A percentile compares a stretch with the other conserved stretches of the same genome.
phyloP scores from a whole-genome alignment of 352 stramenopile genomes.

The Phytophthora sp. region DNA sequence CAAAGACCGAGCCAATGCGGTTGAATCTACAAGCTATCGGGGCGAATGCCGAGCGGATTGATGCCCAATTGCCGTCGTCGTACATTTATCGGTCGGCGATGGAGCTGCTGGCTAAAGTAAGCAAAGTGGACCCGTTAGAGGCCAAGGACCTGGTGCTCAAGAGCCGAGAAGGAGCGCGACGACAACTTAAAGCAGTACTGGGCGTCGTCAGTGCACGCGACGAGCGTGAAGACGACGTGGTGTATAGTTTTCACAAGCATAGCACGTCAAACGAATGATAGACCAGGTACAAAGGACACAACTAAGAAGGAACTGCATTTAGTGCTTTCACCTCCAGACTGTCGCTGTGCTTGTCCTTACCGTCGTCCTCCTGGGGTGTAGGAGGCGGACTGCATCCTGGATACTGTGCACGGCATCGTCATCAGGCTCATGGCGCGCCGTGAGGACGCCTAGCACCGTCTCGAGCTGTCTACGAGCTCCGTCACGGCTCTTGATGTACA shows the following conservation, averaged over 20 bases:
- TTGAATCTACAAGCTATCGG: not conserved
- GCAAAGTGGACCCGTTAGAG: not conserved
- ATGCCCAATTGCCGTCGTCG: not conserved
- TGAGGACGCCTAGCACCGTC: not conserved
- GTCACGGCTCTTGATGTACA: not conserved
- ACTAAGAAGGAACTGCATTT: too few species aligned
- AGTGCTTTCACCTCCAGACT: too few species aligned
- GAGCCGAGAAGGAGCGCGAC: not conserved
- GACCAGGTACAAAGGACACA: too few species aligned
- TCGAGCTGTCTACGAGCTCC: constrained; percentile 1
- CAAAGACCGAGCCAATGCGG: not conserved
- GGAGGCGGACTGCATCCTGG: too few species aligned
- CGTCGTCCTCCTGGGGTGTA: too few species aligned
- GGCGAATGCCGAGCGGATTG: not conserved
- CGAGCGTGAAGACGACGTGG: not conserved
- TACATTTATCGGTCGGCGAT: constrained; percentile 3
- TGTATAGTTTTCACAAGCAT: not conserved
- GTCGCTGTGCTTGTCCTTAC: too few species aligned
- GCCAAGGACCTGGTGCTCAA: not conserved
- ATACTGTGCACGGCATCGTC: not conserved
- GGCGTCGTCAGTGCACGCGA: not conserved
- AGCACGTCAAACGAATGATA: too few species aligned
- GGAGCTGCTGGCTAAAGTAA: not conserved
- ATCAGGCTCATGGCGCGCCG: not conserved
- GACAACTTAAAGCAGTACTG: not conserved